Evolutionary conservation across 495 filamentous ascomycete species (phyloP).

Genomic region (Aspergillus baeticus): DNA sequence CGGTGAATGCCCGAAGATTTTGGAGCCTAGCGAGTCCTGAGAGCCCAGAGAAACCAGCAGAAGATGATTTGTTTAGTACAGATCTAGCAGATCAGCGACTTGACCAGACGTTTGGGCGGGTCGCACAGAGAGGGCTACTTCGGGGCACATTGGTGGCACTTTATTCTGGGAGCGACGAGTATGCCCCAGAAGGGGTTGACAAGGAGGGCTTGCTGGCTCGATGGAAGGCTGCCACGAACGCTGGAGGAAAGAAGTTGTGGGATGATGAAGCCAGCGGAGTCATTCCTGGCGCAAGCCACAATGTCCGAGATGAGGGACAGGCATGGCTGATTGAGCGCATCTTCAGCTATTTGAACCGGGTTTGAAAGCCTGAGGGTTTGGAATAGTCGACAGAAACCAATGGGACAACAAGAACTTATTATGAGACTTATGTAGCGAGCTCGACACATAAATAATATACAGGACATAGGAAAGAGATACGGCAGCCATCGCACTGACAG

Average conservation of each 20-base stretch:
- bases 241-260: slow-evolving; percentile 40
- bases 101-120: slow-evolving; percentile 60
- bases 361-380: slow-evolving; percentile 26
- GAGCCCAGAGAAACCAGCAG: slow-evolving; percentile 54
- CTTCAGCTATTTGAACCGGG: slow-evolving; percentile 50
- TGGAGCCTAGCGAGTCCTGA: slow-evolving; percentile 60
- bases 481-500: slow-evolving; percentile 16
- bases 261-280: slow-evolving; percentile 57
- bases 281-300: slow-evolving; percentile 61
- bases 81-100: slow-evolving; percentile 64
- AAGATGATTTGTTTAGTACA: slow-evolving; percentile 88
- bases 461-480: slow-evolving; percentile 18
- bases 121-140: slow-evolving; percentile 54
- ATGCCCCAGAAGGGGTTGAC: slow-evolving; percentile 61
- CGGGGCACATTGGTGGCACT: slow-evolving; percentile 50
- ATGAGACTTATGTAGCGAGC: slow-evolving; percentile 14
- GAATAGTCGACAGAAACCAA: not conserved
- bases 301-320: slow-evolving; percentile 49
- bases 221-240: slow-evolving; percentile 65
- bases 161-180: slow-evolving; percentile 72
- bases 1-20: slow-evolving; percentile 57
- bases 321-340: slow-evolving; percentile 55
- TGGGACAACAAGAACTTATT: slow-evolving; percentile 5
- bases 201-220: slow-evolving; percentile 58
- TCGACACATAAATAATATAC: slow-evolving; percentile 13